Conservation (phyloP, 352 stramenopile genomes). For the Pythium guiyangense region DNA sequence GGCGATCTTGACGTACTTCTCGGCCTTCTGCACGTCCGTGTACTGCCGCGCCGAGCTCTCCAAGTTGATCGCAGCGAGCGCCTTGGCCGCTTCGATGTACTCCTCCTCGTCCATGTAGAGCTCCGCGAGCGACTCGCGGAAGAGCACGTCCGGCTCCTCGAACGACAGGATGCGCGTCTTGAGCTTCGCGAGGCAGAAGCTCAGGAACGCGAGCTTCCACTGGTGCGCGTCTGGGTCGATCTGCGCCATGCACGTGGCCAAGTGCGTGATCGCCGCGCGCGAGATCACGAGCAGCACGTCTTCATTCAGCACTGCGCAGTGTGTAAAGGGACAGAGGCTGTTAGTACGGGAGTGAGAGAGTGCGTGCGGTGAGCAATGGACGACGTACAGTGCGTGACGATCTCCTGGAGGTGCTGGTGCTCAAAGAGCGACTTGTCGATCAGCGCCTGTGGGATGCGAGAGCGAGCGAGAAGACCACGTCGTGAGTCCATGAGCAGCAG, state of each 20-base stretch:
- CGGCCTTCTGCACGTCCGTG: constrained; percentile 84
- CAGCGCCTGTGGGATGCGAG: constrained; percentile 22
- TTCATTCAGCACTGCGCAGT: constrained; percentile 56
- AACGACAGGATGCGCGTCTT: constrained; percentile 83
- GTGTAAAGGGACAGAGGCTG: not conserved
- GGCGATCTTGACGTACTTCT: constrained; percentile 93
- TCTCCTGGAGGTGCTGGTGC: constrained; percentile 37
- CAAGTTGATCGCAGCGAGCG: constrained; percentile 86
- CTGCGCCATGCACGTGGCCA: constrained; percentile 43
- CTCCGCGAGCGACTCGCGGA: constrained; percentile 72
- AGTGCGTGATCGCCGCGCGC: constrained; percentile 67
- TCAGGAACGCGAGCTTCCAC: constrained; percentile 81
- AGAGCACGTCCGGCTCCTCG: constrained; percentile 79
- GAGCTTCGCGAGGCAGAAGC: constrained; percentile 66
- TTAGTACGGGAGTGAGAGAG: not conserved
- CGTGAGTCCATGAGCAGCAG: not conserved
- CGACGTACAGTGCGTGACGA: constrained; percentile 70
- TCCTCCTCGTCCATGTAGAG: constrained; percentile 88
- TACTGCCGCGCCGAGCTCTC: constrained; percentile 85
- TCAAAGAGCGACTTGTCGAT: constrained; percentile 48
- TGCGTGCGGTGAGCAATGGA: no score
- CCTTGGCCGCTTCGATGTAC: constrained; percentile 86
- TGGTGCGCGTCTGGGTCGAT: constrained; percentile 59
- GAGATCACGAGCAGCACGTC: constrained; percentile 77
- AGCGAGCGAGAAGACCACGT: not conserved